Evolutionary conservation across 495 filamentous ascomycete genomes (phyloP).

Genomic region (Neurospora discreta): DNA sequence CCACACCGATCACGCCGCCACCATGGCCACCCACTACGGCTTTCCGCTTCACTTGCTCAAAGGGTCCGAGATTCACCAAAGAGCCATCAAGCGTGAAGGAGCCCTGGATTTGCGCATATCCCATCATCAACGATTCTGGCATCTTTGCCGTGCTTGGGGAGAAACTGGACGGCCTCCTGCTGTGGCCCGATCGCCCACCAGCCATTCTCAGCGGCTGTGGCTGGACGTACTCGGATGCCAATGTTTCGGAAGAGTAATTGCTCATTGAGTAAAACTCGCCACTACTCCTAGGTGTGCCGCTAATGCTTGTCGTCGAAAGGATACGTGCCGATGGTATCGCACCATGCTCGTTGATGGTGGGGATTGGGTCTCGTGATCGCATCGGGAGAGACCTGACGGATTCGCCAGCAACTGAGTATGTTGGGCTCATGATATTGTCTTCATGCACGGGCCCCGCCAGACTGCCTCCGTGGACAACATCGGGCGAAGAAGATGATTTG

Average conservation of each 20-base stretch:
- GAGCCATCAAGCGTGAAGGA: conserved; percentile 88
- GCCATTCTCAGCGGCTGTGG: conserved; percentile 38
- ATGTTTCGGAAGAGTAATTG: conserved; percentile 85
- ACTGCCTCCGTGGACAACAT: conserved; percentile 9
- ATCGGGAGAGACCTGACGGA: conserved; percentile 19
- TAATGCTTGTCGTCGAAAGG: conserved; percentile 58
- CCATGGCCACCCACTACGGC: conserved; percentile 81
- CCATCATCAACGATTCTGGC: conserved; percentile 88
- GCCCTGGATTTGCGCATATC: conserved; percentile 89
- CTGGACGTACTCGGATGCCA: conserved; percentile 80
- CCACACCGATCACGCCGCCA: conserved; percentile 70
- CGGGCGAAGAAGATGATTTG: conserved; percentile 30
- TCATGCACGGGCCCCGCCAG: conserved; percentile 3
- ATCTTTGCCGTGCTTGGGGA: conserved; percentile 33
- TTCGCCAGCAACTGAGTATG: conserved; percentile 19
- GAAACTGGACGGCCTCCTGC: conserved; percentile 51
- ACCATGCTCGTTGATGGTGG: conserved; percentile 42
- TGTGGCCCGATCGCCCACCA: conserved; percentile 44
- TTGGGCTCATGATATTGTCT: conserved; percentile 25
- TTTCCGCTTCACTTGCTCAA: conserved; percentile 92
- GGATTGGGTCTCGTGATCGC: conserved; percentile 28
- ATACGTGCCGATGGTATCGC: conserved; percentile 53
- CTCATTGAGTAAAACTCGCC: conserved; percentile 89
- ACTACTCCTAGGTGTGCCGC: conserved; percentile 70
- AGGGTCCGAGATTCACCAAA: conserved; percentile 74